Percentiles rank a stretch among this genome's conserved stretches.
Conservation (phyloP, 306 rosid species). For the Glycine tomentella region DNA sequence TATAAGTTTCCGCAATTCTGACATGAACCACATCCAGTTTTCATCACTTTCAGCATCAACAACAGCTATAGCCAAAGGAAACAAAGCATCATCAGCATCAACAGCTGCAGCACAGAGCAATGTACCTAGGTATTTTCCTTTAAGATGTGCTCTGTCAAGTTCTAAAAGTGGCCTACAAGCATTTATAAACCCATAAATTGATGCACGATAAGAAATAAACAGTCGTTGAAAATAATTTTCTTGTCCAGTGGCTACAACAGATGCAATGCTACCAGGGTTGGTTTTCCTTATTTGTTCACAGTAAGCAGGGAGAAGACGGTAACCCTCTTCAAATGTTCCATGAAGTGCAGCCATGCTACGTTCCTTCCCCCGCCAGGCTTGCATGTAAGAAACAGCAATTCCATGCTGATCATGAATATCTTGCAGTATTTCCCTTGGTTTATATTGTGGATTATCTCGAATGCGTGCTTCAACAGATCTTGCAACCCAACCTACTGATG, state of each 20-base stretch:
- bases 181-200: conserved; percentile 91
- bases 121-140: conserved; percentile 90
- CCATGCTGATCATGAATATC: conserved; percentile 98
- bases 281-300: conserved; percentile 92
- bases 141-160: conserved; percentile 88
- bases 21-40: conserved; percentile 99
- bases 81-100: conserved; percentile 91
- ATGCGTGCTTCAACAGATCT: conserved; percentile 94
- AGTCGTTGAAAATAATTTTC: conserved; percentile 91
- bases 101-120: conserved; percentile 91
- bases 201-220: conserved; percentile 87
- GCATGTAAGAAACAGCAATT: conserved; percentile 99
- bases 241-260: conserved; percentile 93
- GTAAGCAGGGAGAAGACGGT: conserved; percentile 87
- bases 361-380: conserved; percentile 99
- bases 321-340: conserved; percentile 99
- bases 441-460: conserved; percentile 94
- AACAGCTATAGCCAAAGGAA: conserved; percentile 90
- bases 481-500: conserved; percentile 99
- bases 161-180: conserved; percentile 99
- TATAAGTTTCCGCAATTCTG: conserved; percentile 92
- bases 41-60: conserved; percentile 93
- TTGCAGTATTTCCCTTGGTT: conserved; percentile 93
- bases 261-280: conserved; percentile 94
- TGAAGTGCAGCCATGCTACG: conserved; percentile 99